These are phyloP conservation scores for Vitis hybrid DNA, from an alignment of 177 flowering plant genomes.

Conservation along the genomic window DNA sequence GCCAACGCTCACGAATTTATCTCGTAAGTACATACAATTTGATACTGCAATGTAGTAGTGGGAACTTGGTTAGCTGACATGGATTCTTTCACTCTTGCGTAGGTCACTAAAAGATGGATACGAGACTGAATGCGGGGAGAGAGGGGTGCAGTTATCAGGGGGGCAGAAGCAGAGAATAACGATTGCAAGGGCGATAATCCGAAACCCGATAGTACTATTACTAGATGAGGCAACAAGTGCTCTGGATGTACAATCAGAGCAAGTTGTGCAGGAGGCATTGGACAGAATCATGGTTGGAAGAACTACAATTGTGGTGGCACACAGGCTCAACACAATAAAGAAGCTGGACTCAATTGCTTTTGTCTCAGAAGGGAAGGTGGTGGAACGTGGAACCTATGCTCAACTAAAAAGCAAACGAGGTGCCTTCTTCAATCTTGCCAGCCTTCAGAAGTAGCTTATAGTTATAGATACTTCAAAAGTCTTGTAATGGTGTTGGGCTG, in stretches of 20 bases:
- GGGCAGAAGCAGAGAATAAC: constrained; percentile 94
- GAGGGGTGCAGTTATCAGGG: constrained; percentile 91
- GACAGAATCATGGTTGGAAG: constrained; percentile 78
- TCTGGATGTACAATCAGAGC: constrained; percentile 83
- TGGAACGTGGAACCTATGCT: constrained; percentile 69
- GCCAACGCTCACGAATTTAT: constrained; percentile 93
- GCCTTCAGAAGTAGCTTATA: constrained; percentile 28
- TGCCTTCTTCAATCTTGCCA: constrained; percentile 73
- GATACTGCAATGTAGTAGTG: too few species aligned
- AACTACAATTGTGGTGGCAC: constrained; percentile 82
- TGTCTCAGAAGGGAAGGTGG: constrained; percentile 74
- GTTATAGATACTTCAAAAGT: background rate
- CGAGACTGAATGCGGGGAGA: constrained; percentile 83
- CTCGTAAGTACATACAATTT: constrained; percentile 55
- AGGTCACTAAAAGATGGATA: constrained; percentile 85
- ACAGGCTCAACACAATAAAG: constrained; percentile 82
- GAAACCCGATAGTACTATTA: constrained; percentile 66
- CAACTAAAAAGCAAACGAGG: constrained; percentile 69
- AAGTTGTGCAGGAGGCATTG: constrained; percentile 80
- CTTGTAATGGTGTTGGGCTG: background rate
- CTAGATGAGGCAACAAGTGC: constrained; percentile 97
- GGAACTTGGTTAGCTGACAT: background rate
- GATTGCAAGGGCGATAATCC: constrained; percentile 82
- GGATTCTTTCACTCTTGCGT: background rate
- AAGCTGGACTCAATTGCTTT: constrained; percentile 69